Conservation (phyloP, 2,329 filamentous ascomycete genomes). For the Alternaria incomplexa region DNA sequence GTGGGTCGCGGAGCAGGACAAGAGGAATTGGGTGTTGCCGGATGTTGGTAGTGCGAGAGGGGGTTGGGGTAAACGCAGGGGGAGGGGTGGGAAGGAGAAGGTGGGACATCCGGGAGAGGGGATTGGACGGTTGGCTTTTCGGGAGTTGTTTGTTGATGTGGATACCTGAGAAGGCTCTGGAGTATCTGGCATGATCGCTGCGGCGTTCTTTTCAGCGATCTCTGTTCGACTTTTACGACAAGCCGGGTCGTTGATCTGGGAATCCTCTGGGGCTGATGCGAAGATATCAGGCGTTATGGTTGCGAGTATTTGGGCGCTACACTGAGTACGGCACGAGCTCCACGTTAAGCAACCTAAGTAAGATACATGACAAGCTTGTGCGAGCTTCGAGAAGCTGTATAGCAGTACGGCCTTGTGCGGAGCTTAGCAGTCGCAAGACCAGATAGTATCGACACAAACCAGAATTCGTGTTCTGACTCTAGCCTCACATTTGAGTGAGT, state of each 20-base stretch:
- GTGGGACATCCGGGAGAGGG: slow-evolving; percentile 15
- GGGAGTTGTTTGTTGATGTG: slow-evolving; percentile 1
- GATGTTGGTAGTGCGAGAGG: slow-evolving; percentile 5
- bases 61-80: background rate
- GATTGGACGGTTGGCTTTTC: slow-evolving; percentile 2
- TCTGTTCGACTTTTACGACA: background rate
- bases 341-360: background rate
- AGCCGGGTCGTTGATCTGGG: background rate
- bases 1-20: slow-evolving; percentile 22
- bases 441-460: background rate
- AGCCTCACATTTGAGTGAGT: background rate
- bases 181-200: background rate
- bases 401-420: too few relatives aligned
- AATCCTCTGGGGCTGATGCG: background rate
- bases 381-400: background rate
- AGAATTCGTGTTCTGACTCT: background rate
- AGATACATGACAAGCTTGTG: background rate
- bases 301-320: background rate
- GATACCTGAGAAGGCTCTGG: background rate
- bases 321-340: background rate
- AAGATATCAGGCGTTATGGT: background rate
- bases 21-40: slow-evolving; percentile 38
- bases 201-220: background rate
- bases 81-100: background rate
- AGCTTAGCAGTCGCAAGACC: background rate